Evolutionary conservation across 441 rosid species (phyloP), one percentile per base, ranked within the genome.

Genomic region (Euphorbia schlechtendalii): DNA sequence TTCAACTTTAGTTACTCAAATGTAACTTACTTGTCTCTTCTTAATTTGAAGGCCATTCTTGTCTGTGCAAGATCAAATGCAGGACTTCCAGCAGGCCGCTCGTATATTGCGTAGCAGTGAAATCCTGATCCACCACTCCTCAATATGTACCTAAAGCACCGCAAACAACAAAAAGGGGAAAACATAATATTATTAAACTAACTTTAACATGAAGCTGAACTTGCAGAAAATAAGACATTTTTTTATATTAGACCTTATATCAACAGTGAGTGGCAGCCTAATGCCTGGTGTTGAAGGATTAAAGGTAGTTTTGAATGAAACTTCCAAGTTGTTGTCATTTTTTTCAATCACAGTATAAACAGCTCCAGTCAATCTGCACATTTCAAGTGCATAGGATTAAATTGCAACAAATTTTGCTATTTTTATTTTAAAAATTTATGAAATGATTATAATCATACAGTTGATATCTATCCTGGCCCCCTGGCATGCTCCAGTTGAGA

Each of bases 111-210:
- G 10, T 77, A 71, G 73, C 75, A 71, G 63, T 71, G 46, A 63
- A 77, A 80, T 14, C 81, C 84, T 27, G 84, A 73, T 48, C 74
- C 73, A 4, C 81, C 74, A 45, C 56, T 80, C 67, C 64, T 76
- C 53, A 80, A 38, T 24, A 80, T 55, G 70, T 77, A 74, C 63
- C 79, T 74, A 38, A 70, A 41, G 32, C 21, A 61, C 21, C 24
- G 17, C 14, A 3, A 12, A 41, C 1, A 9, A 41, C n/a, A n/a
- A n/a, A n/a, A n/a, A n/a, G n/a, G n/a, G n/a, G n/a, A n/a, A n/a
- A n/a, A n/a, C n/a, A n/a, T n/a, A n/a, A n/a, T n/a, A n/a, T n/a
- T n/a, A 41, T 9, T 43, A 45, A 30, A 40, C 4, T 1, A 4
- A 17, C 21, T n/a, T 38, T 59, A 14, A 34, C 10, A 59, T 45